Evolutionary conservation across 495 filamentous ascomycete genomes (phyloP).

Genomic region (Penicillium angulare): DNA sequence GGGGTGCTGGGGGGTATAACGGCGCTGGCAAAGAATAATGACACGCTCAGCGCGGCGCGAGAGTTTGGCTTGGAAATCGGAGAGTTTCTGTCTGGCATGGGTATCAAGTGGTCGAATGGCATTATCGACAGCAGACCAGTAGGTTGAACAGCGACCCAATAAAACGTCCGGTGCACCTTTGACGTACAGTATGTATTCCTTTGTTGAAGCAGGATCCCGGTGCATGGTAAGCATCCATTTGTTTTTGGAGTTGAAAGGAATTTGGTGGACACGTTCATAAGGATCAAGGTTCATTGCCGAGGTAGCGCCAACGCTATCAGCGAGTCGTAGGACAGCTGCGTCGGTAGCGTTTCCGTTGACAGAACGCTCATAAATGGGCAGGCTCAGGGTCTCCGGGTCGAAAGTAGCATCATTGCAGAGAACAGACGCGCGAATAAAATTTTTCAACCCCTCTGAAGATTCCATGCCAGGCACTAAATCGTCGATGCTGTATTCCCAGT

Average conservation of each 20-base stretch:
- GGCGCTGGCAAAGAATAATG: constrained; percentile 46
- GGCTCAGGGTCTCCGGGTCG: constrained; percentile 54
- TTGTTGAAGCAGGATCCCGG: constrained; percentile 8
- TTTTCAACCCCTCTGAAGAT: constrained; percentile 14
- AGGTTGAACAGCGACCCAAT: constrained; percentile 41
- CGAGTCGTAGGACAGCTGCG: constrained; percentile 65
- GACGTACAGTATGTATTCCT: constrained; percentile 33
- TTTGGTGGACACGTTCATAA: constrained; percentile 61
- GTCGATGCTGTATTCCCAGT: constrained; percentile 27
- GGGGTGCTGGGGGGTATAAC: constrained; percentile 17
- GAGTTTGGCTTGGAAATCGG: constrained; percentile 37
- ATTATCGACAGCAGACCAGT: constrained; percentile 37
- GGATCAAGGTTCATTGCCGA: constrained; percentile 34
- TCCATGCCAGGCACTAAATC: constrained; percentile 15
- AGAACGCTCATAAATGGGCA: constrained; percentile 53
- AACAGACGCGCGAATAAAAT: constrained; percentile 27
- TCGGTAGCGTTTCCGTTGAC: constrained; percentile 74
- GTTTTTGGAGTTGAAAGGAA: constrained; percentile 77
- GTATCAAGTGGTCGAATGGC: constrained; percentile 33
- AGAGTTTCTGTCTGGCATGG: constrained; percentile 31
- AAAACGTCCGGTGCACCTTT: constrained; percentile 55
- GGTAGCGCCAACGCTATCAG: constrained; percentile 56
- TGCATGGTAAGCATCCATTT: constrained; percentile 56
- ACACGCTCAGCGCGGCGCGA: constrained; percentile 52
- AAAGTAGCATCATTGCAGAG: constrained; percentile 72